Evolutionary conservation across 768 basidiomycete species (phyloP).

Genomic region (Tubosaeta sp.): DNA sequence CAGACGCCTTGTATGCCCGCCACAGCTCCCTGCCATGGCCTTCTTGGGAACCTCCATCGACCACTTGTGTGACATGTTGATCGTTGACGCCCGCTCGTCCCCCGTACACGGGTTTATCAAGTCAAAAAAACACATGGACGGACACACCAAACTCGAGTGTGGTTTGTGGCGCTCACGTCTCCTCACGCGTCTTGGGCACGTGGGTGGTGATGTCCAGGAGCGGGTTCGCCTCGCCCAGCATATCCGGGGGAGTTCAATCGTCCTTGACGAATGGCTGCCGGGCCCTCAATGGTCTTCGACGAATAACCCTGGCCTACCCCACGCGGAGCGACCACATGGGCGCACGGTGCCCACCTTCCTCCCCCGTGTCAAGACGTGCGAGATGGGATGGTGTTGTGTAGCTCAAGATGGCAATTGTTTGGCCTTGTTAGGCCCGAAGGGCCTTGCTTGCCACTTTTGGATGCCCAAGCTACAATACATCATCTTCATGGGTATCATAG

Average conservation of each 20-base stretch:
- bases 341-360: conserved; percentile 46
- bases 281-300: conserved; percentile 44
- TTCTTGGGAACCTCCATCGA: conserved; percentile 65
- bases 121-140: neutral
- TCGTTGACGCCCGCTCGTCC: conserved; percentile 41
- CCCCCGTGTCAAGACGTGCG: conserved; percentile 27
- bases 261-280: conserved; percentile 65
- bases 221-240: conserved; percentile 75
- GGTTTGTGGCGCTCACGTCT: conserved; percentile 59
- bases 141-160: conserved; percentile 61
- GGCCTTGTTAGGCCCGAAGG: no score
- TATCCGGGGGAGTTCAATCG: conserved; percentile 69
- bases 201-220: conserved; percentile 55
- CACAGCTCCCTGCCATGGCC: conserved; percentile 62
- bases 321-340: conserved; percentile 69
- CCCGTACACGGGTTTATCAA: conserved; percentile 28
- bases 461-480: conserved; percentile 40
- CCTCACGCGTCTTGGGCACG: conserved; percentile 47
- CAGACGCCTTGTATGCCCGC: conserved; percentile 50
- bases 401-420: no score
- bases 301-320: conserved; percentile 54
- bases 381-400: conserved; percentile 47
- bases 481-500: conserved; percentile 93
- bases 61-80: conserved; percentile 65
- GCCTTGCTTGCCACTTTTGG: no score